Evolutionary conservation across 139 green algal species (phyloP), one percentile per base, ranked within the genome.

Genomic region (Micractinium conductrix): DNA sequence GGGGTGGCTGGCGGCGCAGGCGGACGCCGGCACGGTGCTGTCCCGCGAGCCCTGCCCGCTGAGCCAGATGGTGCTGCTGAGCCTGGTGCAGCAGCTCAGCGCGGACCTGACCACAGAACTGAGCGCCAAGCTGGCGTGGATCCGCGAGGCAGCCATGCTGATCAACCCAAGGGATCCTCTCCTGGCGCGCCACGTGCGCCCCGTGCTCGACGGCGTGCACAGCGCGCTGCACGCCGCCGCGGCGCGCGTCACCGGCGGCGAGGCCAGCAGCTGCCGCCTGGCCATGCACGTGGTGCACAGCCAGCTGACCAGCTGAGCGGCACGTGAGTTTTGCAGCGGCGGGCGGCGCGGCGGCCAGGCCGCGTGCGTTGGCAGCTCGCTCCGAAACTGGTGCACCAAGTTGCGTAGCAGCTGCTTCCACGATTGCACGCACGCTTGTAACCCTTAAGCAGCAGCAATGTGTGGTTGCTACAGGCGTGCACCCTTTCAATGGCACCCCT

Each of bases 61-160:
- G 17, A 93, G 84, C 53, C 95, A 98, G 88, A 81, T 87, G 40
- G 88, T 94, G 14, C 87, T 98, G 72, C 86, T 98, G 38, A 90
- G 89, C 10, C 88, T 98, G 67, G 75, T 97, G 68, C 91, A 96
- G 79, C 95, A 98, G 89, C 91, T 98, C 43, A 82, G 84, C 33
- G 80, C 72, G 35, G 89, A 97, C 69, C 89, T 98, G 40, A 37
- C n/a, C 9, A 71, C 76, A 22, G 40, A 28, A 33, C 55, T 72
- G 33, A 14, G 60, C 26, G 79, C 85, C 19, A 96, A 96, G 89
- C 85, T 98, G 74, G 78, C 81, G 2, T 98, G 95, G 95, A 88
- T 98, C 24, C 86, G 85, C 1, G 87, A 95, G 82, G 88, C 86
- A 0, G 89, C 88, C 7, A 76, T 96, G 79, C 67, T 69, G 5